Evolutionary conservation across 768 basidiomycete genomes (phyloP), one percentile per base, ranked within the genome.

Genomic region (Rhodotorula paludigena): DNA sequence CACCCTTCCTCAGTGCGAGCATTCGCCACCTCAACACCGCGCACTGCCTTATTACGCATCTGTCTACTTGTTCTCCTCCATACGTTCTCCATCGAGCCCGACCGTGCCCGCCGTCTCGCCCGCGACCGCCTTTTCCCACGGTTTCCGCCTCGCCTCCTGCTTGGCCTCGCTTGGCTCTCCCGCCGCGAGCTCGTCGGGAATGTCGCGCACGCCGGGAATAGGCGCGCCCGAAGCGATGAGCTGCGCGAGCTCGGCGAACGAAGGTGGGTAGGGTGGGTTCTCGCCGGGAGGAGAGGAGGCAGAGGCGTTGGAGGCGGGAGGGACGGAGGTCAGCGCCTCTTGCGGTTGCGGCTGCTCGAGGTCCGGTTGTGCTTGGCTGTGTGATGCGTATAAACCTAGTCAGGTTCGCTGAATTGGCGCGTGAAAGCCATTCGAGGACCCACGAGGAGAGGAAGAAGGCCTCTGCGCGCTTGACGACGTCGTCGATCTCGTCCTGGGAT

Each of bases 221-320:
- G 72, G 69, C 8, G 60, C 60, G 39, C 73, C 73, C 2, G 67
- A 58, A 5, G 72, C 58, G 55, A 76, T 76, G 21, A 74, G 56
- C 25, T 57, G 48, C 5, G 75, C 75, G 32, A 76, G 64, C 20
- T 73, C 57, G 49, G 72, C 44, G 66, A 76, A 76, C 10, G 72
- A 61, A 21, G 71, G 39, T 5, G 74, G 74, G 68, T 75, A 75
- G 6, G 72, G 74, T 14, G 74, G 71, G 28, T 68, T 38, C 20
- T 25, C 9, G 47, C 11, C 4, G 45, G 51, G 36, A 42, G 63
- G 25, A 35, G 15, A 28, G 42, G 38, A 30, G 1, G 52, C 59
- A 21, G 68, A 63, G 25, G 63, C 30, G 20, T 48, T 20, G 47
- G 38, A n/a, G 38, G 44, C 52, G 52, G 44, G 41, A 32, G 42